Evolutionary conservation across 768 basidiomycete genomes (phyloP).

Genomic region (Wakefieldia striispora): DNA sequence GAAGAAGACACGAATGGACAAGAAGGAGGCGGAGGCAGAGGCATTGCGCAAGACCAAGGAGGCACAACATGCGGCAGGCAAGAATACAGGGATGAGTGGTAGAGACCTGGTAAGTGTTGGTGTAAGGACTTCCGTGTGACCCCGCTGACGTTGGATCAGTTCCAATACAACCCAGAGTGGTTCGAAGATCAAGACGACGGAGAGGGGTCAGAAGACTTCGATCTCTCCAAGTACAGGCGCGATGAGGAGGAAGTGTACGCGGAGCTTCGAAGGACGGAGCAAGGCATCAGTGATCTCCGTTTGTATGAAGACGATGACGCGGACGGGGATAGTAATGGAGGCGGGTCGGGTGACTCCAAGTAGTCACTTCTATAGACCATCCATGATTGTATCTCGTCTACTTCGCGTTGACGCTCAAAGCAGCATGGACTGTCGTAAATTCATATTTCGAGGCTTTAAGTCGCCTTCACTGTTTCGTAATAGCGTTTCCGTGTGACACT

Average conservation of each 20-base stretch:
- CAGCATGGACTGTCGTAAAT: neutral
- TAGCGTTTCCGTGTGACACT: constrained; percentile 12
- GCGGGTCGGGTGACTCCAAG: neutral
- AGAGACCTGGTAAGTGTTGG: constrained; percentile 74
- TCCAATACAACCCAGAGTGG: constrained; percentile 96
- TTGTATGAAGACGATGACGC: constrained; percentile 23
- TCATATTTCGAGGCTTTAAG: neutral
- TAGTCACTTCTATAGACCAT: neutral
- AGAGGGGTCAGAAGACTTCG: constrained; percentile 48
- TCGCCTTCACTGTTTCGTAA: constrained; percentile 18
- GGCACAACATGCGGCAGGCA: constrained; percentile 78
- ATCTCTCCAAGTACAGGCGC: constrained; percentile 57
- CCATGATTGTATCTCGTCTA: no score
- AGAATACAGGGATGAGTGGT: constrained; percentile 91
- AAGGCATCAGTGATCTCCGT: constrained; percentile 11
- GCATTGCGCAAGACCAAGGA: constrained; percentile 81
- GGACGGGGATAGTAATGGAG: constrained; percentile 4
- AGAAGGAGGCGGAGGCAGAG: constrained; percentile 89
- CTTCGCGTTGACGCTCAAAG: no score
- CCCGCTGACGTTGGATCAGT: constrained; percentile 43
- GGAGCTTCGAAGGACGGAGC: constrained; percentile 24
- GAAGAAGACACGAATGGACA: constrained; percentile 94
- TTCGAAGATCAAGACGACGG: constrained; percentile 73
- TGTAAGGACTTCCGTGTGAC: neutral
- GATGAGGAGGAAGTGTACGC: constrained; percentile 30